Percentiles rank a stretch among this genome's conserved stretches.
Conservation (phyloP, 2,329 filamentous ascomycete genomes). For the Alternaria triticina region DNA sequence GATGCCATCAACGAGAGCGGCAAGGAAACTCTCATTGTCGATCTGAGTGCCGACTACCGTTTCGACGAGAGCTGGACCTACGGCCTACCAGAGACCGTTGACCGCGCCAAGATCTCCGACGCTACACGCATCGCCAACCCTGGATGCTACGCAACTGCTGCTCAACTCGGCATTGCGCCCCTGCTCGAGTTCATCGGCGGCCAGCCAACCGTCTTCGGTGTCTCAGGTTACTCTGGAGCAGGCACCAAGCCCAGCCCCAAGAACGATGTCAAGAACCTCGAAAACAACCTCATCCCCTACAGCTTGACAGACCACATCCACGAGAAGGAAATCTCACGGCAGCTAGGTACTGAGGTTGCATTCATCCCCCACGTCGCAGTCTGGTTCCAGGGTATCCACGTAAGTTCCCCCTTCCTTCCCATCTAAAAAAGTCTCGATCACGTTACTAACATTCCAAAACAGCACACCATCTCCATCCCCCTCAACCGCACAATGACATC, state of each 20-base stretch:
- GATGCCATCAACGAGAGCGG: constrained; percentile 81
- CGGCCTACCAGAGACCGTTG: constrained; percentile 84
- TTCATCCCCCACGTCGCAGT: constrained; percentile 95
- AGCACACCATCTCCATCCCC: constrained; percentile 88
- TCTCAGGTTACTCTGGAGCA: constrained; percentile 92
- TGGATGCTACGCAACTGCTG: constrained; percentile 93
- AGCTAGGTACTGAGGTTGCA: constrained; percentile 75
- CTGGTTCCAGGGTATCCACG: constrained; percentile 94
- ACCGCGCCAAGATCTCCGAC: constrained; percentile 75
- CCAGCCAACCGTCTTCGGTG: constrained; percentile 83
- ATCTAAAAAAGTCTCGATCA: neutral
- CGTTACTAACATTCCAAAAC: constrained; percentile 18
- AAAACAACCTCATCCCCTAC: constrained; percentile 89
- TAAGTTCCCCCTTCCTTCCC: constrained; percentile 38
- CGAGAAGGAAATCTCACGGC: constrained; percentile 84
- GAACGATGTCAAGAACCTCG: constrained; percentile 85
- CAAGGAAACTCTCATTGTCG: constrained; percentile 78
- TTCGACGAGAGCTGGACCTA: constrained; percentile 89
- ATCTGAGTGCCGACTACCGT: constrained; percentile 95
- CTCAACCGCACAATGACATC: constrained; percentile 85
- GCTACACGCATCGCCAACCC: constrained; percentile 88
- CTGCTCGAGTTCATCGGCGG: constrained; percentile 79
- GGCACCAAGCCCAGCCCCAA: constrained; percentile 93
- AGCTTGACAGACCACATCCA: constrained; percentile 93
- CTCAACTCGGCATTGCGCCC: constrained; percentile 87